Conservation (phyloP, 176 grass and related monocot species). For the Saccharum spontaneum region DNA sequence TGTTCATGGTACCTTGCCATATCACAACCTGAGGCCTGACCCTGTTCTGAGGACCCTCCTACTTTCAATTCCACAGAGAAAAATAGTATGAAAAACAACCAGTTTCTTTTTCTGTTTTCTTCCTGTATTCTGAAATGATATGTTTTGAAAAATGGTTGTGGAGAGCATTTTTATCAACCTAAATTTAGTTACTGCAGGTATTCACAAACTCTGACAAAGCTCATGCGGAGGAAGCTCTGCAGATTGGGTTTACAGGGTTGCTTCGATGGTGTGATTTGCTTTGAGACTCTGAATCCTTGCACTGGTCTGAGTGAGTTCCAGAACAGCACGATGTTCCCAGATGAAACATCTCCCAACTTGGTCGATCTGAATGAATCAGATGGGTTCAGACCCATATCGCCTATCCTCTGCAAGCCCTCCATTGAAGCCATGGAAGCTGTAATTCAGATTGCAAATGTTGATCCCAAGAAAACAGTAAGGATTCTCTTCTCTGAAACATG, state of each 20-base stretch:
- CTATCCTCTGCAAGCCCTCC: conserved; percentile 67
- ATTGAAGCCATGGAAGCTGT: conserved; percentile 66
- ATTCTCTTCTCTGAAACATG: background rate
- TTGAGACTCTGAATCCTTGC: conserved; percentile 67
- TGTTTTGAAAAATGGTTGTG: background rate
- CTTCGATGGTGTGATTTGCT: conserved; percentile 71
- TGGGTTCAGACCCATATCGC: conserved; percentile 34
- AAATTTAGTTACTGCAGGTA: conserved; percentile 40
- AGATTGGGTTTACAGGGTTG: conserved; percentile 61
- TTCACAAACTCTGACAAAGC: conserved; percentile 69
- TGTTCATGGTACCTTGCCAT: conserved; percentile 75
- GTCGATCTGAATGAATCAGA: background rate
- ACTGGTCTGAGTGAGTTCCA: background rate
- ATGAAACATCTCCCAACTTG: conserved; percentile 24
- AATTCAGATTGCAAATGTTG: conserved; percentile 46
- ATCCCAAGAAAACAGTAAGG: conserved; percentile 59
- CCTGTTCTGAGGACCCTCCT: conserved; percentile 60
- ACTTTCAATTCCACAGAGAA: conserved; percentile 68
- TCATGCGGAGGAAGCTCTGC: conserved; percentile 50
- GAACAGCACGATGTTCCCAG: background rate
- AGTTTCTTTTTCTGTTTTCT: background rate
- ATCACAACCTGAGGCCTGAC: conserved; percentile 59
- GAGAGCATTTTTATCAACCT: background rate
- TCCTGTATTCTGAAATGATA: background rate
- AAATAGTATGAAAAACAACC: conserved; percentile 50